Evolutionary conservation across 2,329 filamentous ascomycete genomes (phyloP).

Genomic region (Exophiala dermatitidis): DNA sequence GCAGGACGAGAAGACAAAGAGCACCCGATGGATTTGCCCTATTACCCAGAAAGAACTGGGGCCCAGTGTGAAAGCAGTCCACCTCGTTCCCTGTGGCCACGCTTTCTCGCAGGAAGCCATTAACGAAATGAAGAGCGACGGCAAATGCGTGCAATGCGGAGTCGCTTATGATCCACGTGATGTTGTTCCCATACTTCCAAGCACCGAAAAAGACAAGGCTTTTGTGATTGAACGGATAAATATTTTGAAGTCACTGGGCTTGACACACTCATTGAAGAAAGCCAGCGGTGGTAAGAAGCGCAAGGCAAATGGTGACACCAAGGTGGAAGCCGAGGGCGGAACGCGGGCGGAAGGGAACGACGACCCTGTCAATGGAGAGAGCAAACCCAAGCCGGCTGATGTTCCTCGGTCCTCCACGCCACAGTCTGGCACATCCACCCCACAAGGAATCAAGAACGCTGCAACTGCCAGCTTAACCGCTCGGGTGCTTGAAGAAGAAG

Average conservation of each 20-base stretch:
- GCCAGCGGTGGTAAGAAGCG: slow-evolving; percentile 59
- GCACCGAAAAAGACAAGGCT: slow-evolving; percentile 61
- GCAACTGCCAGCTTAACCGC: slow-evolving; percentile 78
- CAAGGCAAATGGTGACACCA: slow-evolving; percentile 57
- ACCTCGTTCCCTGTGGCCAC: slow-evolving; percentile 90
- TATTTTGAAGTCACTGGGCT: slow-evolving; percentile 60
- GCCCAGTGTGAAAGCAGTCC: slow-evolving; percentile 70
- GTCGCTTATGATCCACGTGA: slow-evolving; percentile 64
- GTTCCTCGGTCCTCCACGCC: slow-evolving; percentile 12
- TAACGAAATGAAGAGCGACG: slow-evolving; percentile 63
- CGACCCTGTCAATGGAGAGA: slow-evolving; percentile 7
- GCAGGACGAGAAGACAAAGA: slow-evolving; percentile 38
- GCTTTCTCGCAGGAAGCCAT: slow-evolving; percentile 84
- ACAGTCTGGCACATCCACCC: slow-evolving; percentile 30
- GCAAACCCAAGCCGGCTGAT: slow-evolving; percentile 1
- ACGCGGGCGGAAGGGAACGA: slow-evolving; percentile 1
- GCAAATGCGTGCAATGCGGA: slow-evolving; percentile 60
- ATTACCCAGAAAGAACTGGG: slow-evolving; percentile 82
- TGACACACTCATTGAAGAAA: slow-evolving; percentile 87
- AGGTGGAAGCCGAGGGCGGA: not conserved
- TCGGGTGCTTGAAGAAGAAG: slow-evolving; percentile 80
- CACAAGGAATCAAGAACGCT: slow-evolving; percentile 73
- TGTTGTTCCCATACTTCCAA: slow-evolving; percentile 73
- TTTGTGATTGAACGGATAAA: slow-evolving; percentile 59
- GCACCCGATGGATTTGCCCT: slow-evolving; percentile 64